Evolutionary conservation across 768 basidiomycete species (phyloP), one percentile per base, ranked within the genome.

Genomic region (Rickenella mellea): DNA sequence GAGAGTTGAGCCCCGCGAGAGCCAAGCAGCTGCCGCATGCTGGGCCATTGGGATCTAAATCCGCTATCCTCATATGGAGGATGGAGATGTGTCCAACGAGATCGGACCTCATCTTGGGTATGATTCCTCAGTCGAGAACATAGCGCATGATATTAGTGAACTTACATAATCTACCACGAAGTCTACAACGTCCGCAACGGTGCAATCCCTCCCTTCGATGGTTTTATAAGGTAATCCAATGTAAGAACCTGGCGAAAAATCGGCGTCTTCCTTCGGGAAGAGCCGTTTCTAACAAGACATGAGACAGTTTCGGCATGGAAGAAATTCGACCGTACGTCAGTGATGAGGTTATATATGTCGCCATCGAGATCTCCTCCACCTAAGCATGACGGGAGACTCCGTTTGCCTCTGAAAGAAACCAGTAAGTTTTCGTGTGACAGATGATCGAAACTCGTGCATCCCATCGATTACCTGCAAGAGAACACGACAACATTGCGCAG

Each of bases 301-400:
- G n/a, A n/a, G n/a, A n/a, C n/a, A n/a, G n/a, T n/a, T n/a, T n/a
- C n/a, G n/a, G n/a, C n/a, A n/a, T n/a, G 38, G 35, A 31, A 36
- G 45, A 11, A 52, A 36, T 4, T 43, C 36, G 17, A 15, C 28
- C 20, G 49, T 35, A 22, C 28, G 21, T 11, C 10, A 27, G 65
- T 55, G 35, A 71, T 67, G n/a, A 73, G 29, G 51, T 71, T 72
- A 41, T 70, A 75, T 17, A 69, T 65, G 41, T 74, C 72, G 4
- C 72, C 73, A 47, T 75, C 73, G 35, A 74, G 55, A 54, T 75
- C 73, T 6, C 74, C 74, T 19, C 73, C 74, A 21, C 73, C 73
- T 12, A 76, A 64, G 45, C 61, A 64, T 9, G 68, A 69, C 1
- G 72, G 65, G 10, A 76, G 46, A 14, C 69, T 56, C 41, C 72